These are phyloP conservation scores for Pholiota molesta DNA, from an alignment of 768 basidiomycete species.

Conservation along the genomic window DNA sequence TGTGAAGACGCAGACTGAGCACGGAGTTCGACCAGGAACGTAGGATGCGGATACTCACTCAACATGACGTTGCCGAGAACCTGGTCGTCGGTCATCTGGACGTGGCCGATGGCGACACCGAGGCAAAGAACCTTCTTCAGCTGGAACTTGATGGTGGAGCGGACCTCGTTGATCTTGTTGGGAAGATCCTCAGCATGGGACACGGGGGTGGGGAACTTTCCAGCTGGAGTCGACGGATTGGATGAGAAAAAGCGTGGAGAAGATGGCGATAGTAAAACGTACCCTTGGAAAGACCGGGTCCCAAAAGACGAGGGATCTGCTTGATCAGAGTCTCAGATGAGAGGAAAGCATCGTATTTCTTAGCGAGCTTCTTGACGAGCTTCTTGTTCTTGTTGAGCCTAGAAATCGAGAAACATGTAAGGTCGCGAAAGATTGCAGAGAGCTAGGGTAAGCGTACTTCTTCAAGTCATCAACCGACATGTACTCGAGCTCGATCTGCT, in stretches of 20 bases:
- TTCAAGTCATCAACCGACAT: slow-evolving; percentile 99
- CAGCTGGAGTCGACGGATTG: slow-evolving; percentile 53
- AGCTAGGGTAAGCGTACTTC: slow-evolving; percentile 63
- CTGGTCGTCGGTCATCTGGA: slow-evolving; percentile 97
- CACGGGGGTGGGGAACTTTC: slow-evolving; percentile 98
- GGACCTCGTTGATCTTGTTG: slow-evolving; percentile 93
- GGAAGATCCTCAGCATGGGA: slow-evolving; percentile 87
- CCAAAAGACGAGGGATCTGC: slow-evolving; percentile 99
- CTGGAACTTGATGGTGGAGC: slow-evolving; percentile 99
- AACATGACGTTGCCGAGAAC: slow-evolving; percentile 98
- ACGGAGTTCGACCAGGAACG: background rate
- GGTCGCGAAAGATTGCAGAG: background rate
- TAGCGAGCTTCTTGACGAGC: slow-evolving; percentile 99
- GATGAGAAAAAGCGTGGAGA: background rate
- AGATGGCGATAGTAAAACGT: slow-evolving; percentile 19
- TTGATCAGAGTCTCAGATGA: slow-evolving; percentile 98
- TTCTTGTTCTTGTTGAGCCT: slow-evolving; percentile 99
- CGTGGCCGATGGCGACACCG: slow-evolving; percentile 97
- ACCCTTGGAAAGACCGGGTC: slow-evolving; percentile 99
- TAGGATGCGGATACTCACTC: slow-evolving; percentile 49
- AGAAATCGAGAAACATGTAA: background rate
- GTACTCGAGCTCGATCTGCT: slow-evolving; percentile 97
- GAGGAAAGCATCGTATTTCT: slow-evolving; percentile 99
- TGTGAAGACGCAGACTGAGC: slow-evolving; percentile 29
- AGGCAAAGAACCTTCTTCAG: slow-evolving; percentile 98